Base-by-base conservation (phyloP, 148 eudicot genomes). In the Cornus suecica region DNA sequence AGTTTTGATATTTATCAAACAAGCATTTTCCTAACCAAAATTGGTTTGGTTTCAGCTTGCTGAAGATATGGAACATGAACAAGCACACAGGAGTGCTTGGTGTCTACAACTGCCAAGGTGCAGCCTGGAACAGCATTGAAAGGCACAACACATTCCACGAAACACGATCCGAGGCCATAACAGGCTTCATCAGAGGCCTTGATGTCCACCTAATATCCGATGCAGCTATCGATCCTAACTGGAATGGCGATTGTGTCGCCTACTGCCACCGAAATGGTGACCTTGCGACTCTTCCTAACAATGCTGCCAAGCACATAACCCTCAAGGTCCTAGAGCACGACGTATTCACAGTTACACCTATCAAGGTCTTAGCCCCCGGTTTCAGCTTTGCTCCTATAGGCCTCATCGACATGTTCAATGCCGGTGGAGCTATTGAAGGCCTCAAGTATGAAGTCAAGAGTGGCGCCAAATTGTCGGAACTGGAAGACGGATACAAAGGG, bases 1-100 rank as follows among this genome's bases (percentile, higher is more conserved):
- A 58, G 9, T 37, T 37, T 37, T 3, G 42, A 37, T 37, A 37
- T 37, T 37, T 37, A 6, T 52, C 4, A 52, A n/a, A 18, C 24
- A n/a, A 58, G 25, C 48, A 70, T 70, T 13, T 65, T 77, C 74
- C 37, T 16, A 42, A 51, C 10, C 28, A 20, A 48, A 64, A 14
- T 20, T 68, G 45, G 48, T 63, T 69, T 65, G 60, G 37, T 75
- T 85, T 78, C 87, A 91, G 94, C 85, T 81, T 92, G 76, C 81
- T 95, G 87, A 95, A 95, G 88, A 92, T 95, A 75, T 95, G 99
- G 99, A 95, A 89, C 89, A 92, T 95, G 90, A 95, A 92, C 85
- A 92, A 95, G 86, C 80, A 91, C 89, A 92, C 92, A 29, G 99
- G 97, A 42, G 97, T 92, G 9, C 82, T 95, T 8, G 99, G 97